Evolutionary conservation across 495 filamentous ascomycete genomes (phyloP).

Genomic region (Melanomma pulvis-pyrius): DNA sequence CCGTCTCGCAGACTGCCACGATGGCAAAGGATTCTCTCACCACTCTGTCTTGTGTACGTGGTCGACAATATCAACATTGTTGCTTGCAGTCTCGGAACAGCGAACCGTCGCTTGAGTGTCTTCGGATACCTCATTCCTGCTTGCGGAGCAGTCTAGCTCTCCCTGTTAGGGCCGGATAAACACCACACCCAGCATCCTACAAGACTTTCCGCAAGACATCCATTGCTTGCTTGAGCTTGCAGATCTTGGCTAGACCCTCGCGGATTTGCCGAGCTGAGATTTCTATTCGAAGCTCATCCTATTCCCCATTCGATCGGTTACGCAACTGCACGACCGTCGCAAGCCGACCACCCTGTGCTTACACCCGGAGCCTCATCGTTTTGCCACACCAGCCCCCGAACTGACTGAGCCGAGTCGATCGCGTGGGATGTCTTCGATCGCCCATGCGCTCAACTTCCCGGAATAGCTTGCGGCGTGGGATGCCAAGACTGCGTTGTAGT

Average conservation of each 20-base stretch:
- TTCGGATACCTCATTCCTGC: constrained; percentile 3
- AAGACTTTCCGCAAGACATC: neutral
- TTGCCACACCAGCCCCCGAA: neutral
- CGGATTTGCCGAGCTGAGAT: neutral
- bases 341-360: constrained; percentile 9
- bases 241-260: constrained; percentile 16
- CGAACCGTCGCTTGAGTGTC: neutral
- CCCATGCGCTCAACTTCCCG: constrained; percentile 18
- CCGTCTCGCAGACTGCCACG: neutral
- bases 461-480: constrained; percentile 19
- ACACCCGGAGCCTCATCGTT: constrained; percentile 30
- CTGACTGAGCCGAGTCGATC: constrained; percentile 15
- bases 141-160: neutral
- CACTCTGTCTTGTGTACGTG: neutral
- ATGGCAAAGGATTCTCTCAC: neutral
- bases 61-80: neutral
- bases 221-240: neutral
- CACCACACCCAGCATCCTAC: neutral
- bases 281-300: neutral
- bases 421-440: constrained; percentile 30
- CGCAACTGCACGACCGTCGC: constrained; percentile 6
- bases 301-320: neutral
- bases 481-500: constrained; percentile 14
- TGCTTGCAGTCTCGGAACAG: neutral
- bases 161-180: neutral